Percentiles rank a stretch among this genome's conserved stretches.
These are phyloP conservation scores for Nicotiana paniculata DNA, from an alignment of 257 asterid genomes.

Conservation along the genomic window DNA sequence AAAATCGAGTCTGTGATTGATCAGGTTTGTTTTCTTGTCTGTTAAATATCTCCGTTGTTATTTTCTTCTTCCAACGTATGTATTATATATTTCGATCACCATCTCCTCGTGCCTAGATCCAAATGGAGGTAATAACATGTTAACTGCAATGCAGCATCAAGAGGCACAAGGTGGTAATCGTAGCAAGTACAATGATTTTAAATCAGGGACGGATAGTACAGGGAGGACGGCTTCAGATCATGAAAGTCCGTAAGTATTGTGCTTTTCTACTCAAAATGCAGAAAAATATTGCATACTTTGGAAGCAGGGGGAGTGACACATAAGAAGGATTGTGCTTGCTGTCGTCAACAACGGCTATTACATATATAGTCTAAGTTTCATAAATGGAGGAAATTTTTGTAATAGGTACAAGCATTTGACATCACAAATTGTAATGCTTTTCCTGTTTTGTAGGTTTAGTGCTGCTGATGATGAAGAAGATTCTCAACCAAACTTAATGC, in stretches of 20 bases:
- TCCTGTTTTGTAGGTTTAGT: slow-evolving; percentile 48
- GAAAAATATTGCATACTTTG: no score
- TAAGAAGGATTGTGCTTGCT: no score
- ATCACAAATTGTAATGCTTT: background rate
- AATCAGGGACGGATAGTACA: slow-evolving; percentile 46
- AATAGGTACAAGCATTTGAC: no score
- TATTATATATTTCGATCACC: background rate
- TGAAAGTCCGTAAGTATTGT: slow-evolving; percentile 83
- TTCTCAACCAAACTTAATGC: slow-evolving; percentile 32
- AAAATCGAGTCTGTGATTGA: slow-evolving; percentile 80
- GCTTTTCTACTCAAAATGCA: background rate
- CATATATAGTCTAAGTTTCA: no score
- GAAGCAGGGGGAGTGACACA: no score
- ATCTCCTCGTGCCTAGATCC: background rate
- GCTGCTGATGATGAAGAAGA: slow-evolving; percentile 74
- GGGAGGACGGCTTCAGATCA: slow-evolving; percentile 66
- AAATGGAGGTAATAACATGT: slow-evolving; percentile 4
- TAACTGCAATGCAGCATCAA: slow-evolving; percentile 60
- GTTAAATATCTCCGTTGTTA: background rate
- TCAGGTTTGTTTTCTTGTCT: slow-evolving; percentile 45
- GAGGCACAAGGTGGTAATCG: slow-evolving; percentile 53
- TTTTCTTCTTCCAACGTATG: background rate
- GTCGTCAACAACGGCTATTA: no score
- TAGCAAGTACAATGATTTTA: slow-evolving; percentile 66
- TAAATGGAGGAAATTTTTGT: no score